These are phyloP conservation scores for Aspergillus fructus DNA, from an alignment of 2,329 filamentous ascomycete genomes.

Conservation along the genomic window DNA sequence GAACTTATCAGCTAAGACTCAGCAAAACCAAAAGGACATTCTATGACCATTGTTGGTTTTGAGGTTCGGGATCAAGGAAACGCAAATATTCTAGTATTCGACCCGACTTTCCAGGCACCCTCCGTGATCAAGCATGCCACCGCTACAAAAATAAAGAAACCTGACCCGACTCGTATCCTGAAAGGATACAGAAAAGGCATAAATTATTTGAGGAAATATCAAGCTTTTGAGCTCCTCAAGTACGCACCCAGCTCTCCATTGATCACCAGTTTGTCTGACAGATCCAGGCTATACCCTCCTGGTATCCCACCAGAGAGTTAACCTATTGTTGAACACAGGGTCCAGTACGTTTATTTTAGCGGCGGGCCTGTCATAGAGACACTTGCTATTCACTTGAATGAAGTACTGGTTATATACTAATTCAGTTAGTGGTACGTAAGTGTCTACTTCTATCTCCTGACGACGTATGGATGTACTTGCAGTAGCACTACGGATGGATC, in stretches of 20 bases:
- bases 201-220: slow-evolving; percentile 67
- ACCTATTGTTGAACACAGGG: not conserved
- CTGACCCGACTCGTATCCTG: slow-evolving; percentile 56
- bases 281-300: slow-evolving; percentile 8
- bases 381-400: too few species aligned
- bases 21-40: slow-evolving; percentile 63
- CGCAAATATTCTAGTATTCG: slow-evolving; percentile 77
- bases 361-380: too few species aligned
- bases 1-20: not conserved
- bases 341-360: too few species aligned
- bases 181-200: slow-evolving; percentile 71
- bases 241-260: slow-evolving; percentile 34
- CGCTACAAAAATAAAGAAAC: slow-evolving; percentile 39
- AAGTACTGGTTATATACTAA: too few species aligned
- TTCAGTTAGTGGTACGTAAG: too few species aligned
- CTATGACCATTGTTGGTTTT: slow-evolving; percentile 83
- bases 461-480: too few species aligned
- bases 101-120: slow-evolving; percentile 76
- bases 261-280: slow-evolving; percentile 4
- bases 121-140: slow-evolving; percentile 61
- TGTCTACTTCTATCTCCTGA: too few species aligned
- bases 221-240: slow-evolving; percentile 78
- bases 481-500: too few species aligned
- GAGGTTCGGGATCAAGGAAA: slow-evolving; percentile 66
- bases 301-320: not conserved